Base-by-base conservation (phyloP, 495 filamentous ascomycete genomes). In the Tetracladium setigerum region DNA sequence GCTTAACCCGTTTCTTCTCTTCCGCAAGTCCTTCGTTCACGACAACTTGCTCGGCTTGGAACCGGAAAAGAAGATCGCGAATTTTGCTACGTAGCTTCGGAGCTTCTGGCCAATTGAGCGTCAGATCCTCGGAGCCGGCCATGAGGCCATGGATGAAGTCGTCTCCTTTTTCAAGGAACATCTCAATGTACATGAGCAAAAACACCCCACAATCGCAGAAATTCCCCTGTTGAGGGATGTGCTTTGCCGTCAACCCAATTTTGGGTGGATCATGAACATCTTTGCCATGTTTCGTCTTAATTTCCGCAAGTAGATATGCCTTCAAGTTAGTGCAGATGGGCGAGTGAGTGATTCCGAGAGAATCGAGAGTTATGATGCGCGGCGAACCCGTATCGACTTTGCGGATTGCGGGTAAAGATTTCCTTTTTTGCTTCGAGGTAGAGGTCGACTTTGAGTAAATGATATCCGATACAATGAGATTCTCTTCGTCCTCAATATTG, bases 201-300 rank as follows among this genome's bases (percentile, higher is more conserved):
- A 81, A 97, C 1, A 95, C 61, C 2, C 92, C 92, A 59, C 92
- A 98, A 61, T 98, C 92, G 35, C 77, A 89, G 57, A 69, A 84
- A 53, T 97, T 98, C 12, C 77, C 67, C 63, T 98, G 92, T 42
- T 77, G 59, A 1, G 94, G 92, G 15, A 94, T 82, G 24, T 67
- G 64, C 37, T 73, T 78, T 17, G 80, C 87, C 47, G 73, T 86
- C 64, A 85, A 79, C 18, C 84, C 84, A 53, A 82, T 65, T 15
- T 81, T 62, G 0, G 65, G 47, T 2, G 65, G 67, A 17, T 55
- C 24, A 1, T 74, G 62, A 17, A 86, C 73, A 15, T 81, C 68
- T 38, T 86, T 67, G 30, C 66, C 73, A 34, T 73, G 76, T 65
- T 91, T 95, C 14, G 77, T 69, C 45, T 70, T 67, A 2, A 83